A percentile compares a stretch with the other conserved stretches of the same genome.
These are phyloP conservation scores for Golubevia pallescens DNA, from an alignment of 1,284 basidiomycete species.

Conservation along the genomic window DNA sequence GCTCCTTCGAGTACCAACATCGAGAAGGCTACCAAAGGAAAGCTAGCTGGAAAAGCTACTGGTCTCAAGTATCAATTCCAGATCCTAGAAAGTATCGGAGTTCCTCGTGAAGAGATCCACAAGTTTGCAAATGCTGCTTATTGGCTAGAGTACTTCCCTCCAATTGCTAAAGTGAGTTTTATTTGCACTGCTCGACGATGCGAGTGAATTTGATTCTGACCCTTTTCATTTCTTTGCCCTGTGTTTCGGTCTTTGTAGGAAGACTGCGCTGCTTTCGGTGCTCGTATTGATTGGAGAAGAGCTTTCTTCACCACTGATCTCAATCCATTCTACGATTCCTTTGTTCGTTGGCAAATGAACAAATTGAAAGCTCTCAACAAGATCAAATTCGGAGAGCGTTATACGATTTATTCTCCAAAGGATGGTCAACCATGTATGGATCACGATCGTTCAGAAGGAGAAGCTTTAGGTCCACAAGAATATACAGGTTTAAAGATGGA, in stretches of 20 bases:
- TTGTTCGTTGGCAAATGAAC: conserved; percentile 98
- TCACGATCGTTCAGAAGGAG: conserved; percentile 94
- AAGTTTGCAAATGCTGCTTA: conserved; percentile 91
- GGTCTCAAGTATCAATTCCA: conserved; percentile 98
- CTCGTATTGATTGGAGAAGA: conserved; percentile 89
- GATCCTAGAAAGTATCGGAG: conserved; percentile 77
- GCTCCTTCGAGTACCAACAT: conserved; percentile 23
- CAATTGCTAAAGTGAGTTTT: conserved; percentile 79
- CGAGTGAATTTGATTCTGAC: conserved; percentile 5
- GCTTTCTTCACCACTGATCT: conserved; percentile 92
- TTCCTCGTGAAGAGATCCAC: conserved; percentile 87
- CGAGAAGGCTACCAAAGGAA: conserved; percentile 91
- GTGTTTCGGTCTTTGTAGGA: no score
- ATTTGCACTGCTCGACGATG: not conserved
- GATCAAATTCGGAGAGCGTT: conserved; percentile 88
- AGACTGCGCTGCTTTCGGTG: no score
- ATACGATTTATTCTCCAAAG: conserved; percentile 99
- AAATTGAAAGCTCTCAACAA: conserved; percentile 70
- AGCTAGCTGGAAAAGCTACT: conserved; percentile 89
- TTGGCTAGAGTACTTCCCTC: conserved; percentile 95
- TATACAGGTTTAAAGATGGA: conserved; percentile 97
- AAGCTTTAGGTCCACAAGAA: conserved; percentile 93
- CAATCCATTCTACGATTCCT: conserved; percentile 96
- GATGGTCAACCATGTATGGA: conserved; percentile 99
- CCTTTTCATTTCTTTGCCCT: conserved; percentile 1